Evolutionary conservation across 352 stramenopile species (phyloP).

Genomic region (Phytophthora idaei): DNA sequence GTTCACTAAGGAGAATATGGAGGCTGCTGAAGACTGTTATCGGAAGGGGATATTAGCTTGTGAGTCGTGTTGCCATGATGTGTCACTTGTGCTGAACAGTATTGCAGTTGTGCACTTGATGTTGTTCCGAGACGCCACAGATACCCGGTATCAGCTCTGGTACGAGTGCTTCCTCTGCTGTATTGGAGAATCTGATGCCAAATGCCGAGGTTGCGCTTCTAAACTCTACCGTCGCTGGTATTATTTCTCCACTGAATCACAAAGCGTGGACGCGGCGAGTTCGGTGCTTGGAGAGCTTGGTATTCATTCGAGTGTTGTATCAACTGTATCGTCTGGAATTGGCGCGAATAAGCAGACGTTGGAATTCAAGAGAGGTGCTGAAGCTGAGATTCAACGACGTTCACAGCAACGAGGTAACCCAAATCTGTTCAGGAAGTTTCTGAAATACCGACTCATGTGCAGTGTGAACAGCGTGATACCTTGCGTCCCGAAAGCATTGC

Average conservation of each 20-base stretch:
- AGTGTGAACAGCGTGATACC: constrained; percentile 8
- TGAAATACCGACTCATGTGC: constrained; percentile 8
- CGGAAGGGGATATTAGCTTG: not conserved
- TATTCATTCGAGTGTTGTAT: constrained; percentile 2
- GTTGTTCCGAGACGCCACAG: not conserved
- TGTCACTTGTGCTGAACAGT: constrained; percentile 6
- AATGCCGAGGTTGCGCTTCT: constrained; percentile 7
- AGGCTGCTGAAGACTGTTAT: constrained; percentile 3
- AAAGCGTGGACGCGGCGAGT: constrained; percentile 37
- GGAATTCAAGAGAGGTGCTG: constrained; percentile 16
- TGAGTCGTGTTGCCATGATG: not conserved
- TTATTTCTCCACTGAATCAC: constrained; percentile 30
- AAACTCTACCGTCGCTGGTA: constrained; percentile 35
- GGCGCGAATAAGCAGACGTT: not conserved
- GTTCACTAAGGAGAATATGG: not conserved
- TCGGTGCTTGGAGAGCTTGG: constrained; percentile 20
- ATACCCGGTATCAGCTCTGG: not conserved
- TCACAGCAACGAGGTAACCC: not conserved
- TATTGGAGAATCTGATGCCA: not conserved
- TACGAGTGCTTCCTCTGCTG: not conserved
- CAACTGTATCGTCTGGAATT: constrained; percentile 10
- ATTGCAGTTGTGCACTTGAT: not conserved
- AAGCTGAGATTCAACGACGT: not conserved
- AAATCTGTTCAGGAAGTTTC: not conserved
- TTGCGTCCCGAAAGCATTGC: not conserved